Percentiles rank a stretch among this genome's conserved stretches.
phyloP scores from a whole-genome alignment of 2,329 filamentous ascomycete genomes.

The Beauveria australis region DNA sequence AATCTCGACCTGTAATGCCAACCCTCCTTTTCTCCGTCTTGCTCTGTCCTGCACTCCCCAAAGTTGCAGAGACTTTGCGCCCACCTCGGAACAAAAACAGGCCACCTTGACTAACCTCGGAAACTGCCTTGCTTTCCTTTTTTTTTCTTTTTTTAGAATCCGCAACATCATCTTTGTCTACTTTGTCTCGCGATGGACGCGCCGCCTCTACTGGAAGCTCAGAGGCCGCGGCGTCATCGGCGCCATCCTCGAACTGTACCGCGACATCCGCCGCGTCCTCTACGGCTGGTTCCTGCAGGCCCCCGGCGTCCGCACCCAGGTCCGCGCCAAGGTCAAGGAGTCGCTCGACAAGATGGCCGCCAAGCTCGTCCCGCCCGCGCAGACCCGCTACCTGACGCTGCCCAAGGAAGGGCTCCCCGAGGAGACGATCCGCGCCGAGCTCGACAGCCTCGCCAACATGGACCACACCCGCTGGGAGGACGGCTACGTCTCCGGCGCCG shows the following conservation, averaged over 20 bases:
- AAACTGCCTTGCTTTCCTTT: too few relatives aligned
- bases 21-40: neutral
- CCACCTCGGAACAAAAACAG: neutral
- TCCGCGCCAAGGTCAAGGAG: conserved; percentile 75
- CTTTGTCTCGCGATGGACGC: conserved; percentile 76
- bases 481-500: conserved; percentile 85
- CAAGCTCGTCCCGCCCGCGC: conserved; percentile 70
- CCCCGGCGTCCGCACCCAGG: conserved; percentile 78
- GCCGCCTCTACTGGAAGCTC: conserved; percentile 73
- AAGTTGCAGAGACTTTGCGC: neutral
- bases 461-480: conserved; percentile 97
- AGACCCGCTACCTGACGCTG: conserved; percentile 65
- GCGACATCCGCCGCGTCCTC: conserved; percentile 58
- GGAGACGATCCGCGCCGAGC: conserved; percentile 71
- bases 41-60: too few relatives aligned
- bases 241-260: conserved; percentile 66
- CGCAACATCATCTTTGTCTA: conserved; percentile 84
- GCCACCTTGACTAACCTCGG: neutral
- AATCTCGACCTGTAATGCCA: conserved; percentile 57
- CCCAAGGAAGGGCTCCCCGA: conserved; percentile 77
- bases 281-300: conserved; percentile 82
- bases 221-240: conserved; percentile 83
- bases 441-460: conserved; percentile 72
- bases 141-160: conserved; percentile 40
- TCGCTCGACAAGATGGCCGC: conserved; percentile 71